A percentile compares a stretch with the other conserved stretches of the same genome.
Conservation (phyloP, 768 basidiomycete species). For the Pisolithus tinctorius region DNA sequence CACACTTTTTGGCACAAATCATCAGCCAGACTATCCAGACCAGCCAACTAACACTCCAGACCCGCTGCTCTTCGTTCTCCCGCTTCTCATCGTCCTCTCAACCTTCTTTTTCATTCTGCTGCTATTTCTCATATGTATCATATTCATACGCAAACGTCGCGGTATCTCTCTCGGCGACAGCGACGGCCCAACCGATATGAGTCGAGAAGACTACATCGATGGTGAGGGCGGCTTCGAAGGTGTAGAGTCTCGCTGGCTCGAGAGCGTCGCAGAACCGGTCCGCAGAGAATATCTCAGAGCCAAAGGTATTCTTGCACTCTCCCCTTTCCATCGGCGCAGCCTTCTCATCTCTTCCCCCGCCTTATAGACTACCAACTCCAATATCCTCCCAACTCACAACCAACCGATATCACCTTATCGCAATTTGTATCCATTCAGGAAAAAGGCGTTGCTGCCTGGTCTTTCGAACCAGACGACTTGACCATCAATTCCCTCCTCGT, state of each 20-base stretch:
- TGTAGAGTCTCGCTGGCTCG: constrained; percentile 91
- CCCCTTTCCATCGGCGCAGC: constrained; percentile 4
- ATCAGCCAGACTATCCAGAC: constrained; percentile 14
- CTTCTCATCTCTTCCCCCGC: neutral
- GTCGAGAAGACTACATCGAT: constrained; percentile 81
- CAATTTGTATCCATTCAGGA: constrained; percentile 99
- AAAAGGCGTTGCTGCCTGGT: constrained; percentile 99
- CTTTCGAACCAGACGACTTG: constrained; percentile 98
- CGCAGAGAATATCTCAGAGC: constrained; percentile 73
- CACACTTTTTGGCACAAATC: neutral
- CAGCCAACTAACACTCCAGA: constrained; percentile 36
- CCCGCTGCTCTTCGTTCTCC: constrained; percentile 81
- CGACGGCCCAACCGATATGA: constrained; percentile 92
- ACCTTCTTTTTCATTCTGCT: constrained; percentile 91
- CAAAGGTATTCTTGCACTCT: constrained; percentile 55
- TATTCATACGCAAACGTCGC: constrained; percentile 72
- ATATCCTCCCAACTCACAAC: constrained; percentile 93
- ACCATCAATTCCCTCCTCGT: constrained; percentile 88
- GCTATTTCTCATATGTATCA: constrained; percentile 83
- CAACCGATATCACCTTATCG: constrained; percentile 96
- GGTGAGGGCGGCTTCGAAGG: constrained; percentile 92
- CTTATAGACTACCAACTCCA: constrained; percentile 68
- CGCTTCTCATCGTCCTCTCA: constrained; percentile 88
- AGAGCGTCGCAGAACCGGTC: constrained; percentile 61
- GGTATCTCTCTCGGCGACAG: constrained; percentile 76